phyloP scores from a whole-genome alignment of 768 basidiomycete genomes.

The Hygrophorus pudorinus region DNA sequence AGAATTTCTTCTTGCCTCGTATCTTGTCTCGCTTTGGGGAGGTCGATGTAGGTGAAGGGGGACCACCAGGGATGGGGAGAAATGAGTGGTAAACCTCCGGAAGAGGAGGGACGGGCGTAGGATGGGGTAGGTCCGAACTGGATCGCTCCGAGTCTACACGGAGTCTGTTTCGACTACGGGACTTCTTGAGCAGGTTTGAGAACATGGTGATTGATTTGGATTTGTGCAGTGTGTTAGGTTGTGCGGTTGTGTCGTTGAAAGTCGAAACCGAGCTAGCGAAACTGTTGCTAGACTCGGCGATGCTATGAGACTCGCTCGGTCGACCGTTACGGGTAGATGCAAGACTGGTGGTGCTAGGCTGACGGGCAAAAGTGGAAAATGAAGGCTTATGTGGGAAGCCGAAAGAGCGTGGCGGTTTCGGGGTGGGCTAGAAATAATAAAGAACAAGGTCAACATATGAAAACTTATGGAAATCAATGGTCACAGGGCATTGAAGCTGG shows the following conservation, averaged over 20 bases:
- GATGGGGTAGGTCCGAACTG: conserved; percentile 5
- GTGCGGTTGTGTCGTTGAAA: conserved; percentile 14
- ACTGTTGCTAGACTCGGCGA: conserved; percentile 20
- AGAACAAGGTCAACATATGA: neutral
- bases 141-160: conserved; percentile 22
- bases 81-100: conserved; percentile 16
- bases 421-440: conserved; percentile 35
- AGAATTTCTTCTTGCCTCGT: conserved; percentile 25
- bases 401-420: conserved; percentile 22
- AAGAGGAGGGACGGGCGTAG: conserved; percentile 21
- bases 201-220: conserved; percentile 36
- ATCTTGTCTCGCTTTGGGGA: conserved; percentile 22
- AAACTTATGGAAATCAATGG: neutral
- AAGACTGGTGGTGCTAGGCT: conserved; percentile 22
- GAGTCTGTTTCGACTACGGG: conserved; percentile 28
- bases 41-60: conserved; percentile 8
- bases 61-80: conserved; percentile 11
- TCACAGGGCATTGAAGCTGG: neutral
- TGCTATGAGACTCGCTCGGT: conserved; percentile 26
- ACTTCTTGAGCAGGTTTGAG: conserved; percentile 29
- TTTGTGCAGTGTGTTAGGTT: conserved; percentile 29
- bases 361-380: conserved; percentile 29
- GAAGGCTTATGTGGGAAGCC: conserved; percentile 30
- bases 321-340: conserved; percentile 19
- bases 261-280: conserved; percentile 23